Evolutionary conservation across 371 early-diverging fungal genomes (phyloP).

Genomic region (Apophysomyces trapeziformis): DNA sequence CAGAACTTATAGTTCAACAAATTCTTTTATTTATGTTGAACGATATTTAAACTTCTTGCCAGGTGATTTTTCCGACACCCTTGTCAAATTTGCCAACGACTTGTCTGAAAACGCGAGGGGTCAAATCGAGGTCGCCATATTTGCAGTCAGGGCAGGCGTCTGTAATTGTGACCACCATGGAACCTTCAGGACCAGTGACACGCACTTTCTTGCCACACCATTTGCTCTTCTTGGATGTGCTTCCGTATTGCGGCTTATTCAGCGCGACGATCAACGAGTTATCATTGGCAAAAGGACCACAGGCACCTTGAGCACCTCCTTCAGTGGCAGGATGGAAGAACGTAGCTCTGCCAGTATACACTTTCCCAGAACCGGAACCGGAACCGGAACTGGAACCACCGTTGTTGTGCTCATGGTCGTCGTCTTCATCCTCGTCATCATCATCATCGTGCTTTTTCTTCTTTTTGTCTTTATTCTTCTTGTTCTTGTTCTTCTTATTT

Average conservation of each 20-base stretch:
- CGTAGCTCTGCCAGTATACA: slow-evolving; percentile 31
- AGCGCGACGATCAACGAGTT: slow-evolving; percentile 32
- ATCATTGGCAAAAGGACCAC: slow-evolving; percentile 27
- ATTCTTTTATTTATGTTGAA: background rate
- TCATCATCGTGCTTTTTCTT: background rate
- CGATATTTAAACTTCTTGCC: slow-evolving; percentile 19
- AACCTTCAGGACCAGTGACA: slow-evolving; percentile 21
- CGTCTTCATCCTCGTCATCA: background rate
- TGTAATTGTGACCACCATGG: slow-evolving; percentile 18
- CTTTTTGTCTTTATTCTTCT: slow-evolving; percentile 14
- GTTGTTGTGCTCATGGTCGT: background rate
- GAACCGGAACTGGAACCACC: slow-evolving; percentile 3
- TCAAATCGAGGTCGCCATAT: slow-evolving; percentile 27
- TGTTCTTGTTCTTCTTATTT: background rate
- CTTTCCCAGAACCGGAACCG: slow-evolving; percentile 21
- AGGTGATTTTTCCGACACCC: slow-evolving; percentile 31
- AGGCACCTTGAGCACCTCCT: slow-evolving; percentile 32
- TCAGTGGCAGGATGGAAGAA: slow-evolving; percentile 30
- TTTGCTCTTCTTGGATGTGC: slow-evolving; percentile 22
- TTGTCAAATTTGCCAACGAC: slow-evolving; percentile 28
- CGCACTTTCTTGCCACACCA: slow-evolving; percentile 30
- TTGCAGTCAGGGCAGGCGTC: slow-evolving; percentile 22
- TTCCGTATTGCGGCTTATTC: slow-evolving; percentile 29
- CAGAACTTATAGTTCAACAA: background rate
- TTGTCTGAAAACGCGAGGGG: slow-evolving; percentile 29